Conservation (phyloP, 352 stramenopile species). For the Peronosclerospora sorghi region DNA sequence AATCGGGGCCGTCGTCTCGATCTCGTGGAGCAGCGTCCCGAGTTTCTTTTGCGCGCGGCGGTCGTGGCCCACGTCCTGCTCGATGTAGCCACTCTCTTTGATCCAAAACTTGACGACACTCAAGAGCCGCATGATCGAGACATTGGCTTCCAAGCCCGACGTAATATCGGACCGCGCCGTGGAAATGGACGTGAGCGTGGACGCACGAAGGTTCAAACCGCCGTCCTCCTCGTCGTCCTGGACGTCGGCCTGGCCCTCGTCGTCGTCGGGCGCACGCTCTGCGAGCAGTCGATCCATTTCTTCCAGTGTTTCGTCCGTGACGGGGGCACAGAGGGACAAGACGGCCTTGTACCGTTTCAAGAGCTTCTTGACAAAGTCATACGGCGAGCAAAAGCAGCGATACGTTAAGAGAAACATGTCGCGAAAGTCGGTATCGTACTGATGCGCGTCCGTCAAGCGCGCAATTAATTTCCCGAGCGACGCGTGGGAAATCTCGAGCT, state of each 20-base stretch:
- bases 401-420: slow-evolving; percentile 80
- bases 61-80: slow-evolving; percentile 57
- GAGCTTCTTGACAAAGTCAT: slow-evolving; percentile 84
- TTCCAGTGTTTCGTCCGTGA: slow-evolving; percentile 40
- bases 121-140: slow-evolving; percentile 80
- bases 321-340: slow-evolving; percentile 35
- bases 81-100: slow-evolving; percentile 78
- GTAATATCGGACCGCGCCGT: slow-evolving; percentile 70
- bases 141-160: slow-evolving; percentile 65
- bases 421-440: slow-evolving; percentile 81
- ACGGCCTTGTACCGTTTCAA: slow-evolving; percentile 78
- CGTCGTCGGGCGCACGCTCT: slow-evolving; percentile 56
- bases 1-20: slow-evolving; percentile 64
- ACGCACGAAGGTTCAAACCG: slow-evolving; percentile 15
- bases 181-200: slow-evolving; percentile 51
- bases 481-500: slow-evolving; percentile 78
- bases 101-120: slow-evolving; percentile 86
- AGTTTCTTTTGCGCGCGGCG: slow-evolving; percentile 68
- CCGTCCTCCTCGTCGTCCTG: too few relatives aligned
- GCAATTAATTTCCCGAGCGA: slow-evolving; percentile 77
- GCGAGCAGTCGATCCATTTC: slow-evolving; percentile 56
- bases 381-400: slow-evolving; percentile 68
- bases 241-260: slow-evolving; percentile 7
- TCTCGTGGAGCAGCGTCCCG: slow-evolving; percentile 57
- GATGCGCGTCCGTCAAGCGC: slow-evolving; percentile 70